Conservation (phyloP, 768 basidiomycete species). For the Dendrothele bispora region DNA sequence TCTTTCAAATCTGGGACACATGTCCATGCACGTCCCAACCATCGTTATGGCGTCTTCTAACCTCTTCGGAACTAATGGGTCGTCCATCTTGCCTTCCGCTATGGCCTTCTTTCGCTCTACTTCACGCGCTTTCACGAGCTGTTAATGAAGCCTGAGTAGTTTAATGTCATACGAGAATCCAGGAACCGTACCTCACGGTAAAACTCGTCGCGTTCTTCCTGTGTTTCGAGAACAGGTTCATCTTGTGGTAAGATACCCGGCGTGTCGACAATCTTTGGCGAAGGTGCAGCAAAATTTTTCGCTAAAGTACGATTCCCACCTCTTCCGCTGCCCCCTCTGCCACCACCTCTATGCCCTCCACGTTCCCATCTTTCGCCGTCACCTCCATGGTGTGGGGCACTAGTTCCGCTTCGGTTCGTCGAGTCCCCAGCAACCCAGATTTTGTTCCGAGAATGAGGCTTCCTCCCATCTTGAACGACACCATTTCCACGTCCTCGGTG, state of each 20-base stretch:
- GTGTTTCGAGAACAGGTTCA: slow-evolving; percentile 52
- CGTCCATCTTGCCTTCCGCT: slow-evolving; percentile 83
- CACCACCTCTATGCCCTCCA: slow-evolving; percentile 52
- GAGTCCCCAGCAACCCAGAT: slow-evolving; percentile 57
- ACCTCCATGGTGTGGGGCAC: slow-evolving; percentile 33
- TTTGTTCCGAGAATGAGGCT: slow-evolving; percentile 50
- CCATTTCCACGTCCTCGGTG: slow-evolving; percentile 17
- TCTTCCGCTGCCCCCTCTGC: slow-evolving; percentile 37
- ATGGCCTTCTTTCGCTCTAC: slow-evolving; percentile 72
- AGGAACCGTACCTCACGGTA: slow-evolving; percentile 63
- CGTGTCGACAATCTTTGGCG: slow-evolving; percentile 26
- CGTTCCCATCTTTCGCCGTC: slow-evolving; percentile 65
- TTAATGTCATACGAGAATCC: background rate
- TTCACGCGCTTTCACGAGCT: slow-evolving; percentile 78
- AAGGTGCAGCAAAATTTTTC: slow-evolving; percentile 41
- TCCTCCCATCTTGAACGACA: slow-evolving; percentile 18
- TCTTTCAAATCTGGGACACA: slow-evolving; percentile 94
- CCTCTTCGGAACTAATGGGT: slow-evolving; percentile 74
- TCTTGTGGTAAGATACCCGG: slow-evolving; percentile 37
- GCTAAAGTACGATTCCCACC: slow-evolving; percentile 33
- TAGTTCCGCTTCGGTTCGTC: slow-evolving; percentile 32
- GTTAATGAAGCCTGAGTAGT: slow-evolving; percentile 6
- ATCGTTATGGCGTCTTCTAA: slow-evolving; percentile 92
- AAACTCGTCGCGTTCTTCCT: slow-evolving; percentile 66
- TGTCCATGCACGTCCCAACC: slow-evolving; percentile 87